Evolutionary conservation across 2,329 filamentous ascomycete species (phyloP).

Genomic region (Pestalotiopsis sp.): DNA sequence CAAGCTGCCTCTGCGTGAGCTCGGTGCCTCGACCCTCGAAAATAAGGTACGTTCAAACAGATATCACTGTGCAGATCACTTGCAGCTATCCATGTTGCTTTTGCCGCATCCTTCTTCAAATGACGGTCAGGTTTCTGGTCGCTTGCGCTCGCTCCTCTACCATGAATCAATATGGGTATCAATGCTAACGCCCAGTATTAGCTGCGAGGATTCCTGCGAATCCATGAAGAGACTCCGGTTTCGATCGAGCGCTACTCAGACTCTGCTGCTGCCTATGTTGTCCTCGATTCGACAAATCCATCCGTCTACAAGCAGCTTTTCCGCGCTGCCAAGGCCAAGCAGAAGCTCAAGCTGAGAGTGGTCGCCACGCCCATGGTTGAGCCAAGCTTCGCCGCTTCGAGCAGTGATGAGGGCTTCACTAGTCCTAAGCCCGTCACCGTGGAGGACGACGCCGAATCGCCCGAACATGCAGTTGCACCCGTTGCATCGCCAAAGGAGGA

Average conservation of each 20-base stretch:
- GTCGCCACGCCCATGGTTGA: background rate
- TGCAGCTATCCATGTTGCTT: background rate
- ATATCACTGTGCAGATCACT: background rate
- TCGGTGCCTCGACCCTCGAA: constrained; percentile 73
- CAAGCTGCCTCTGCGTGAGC: constrained; percentile 86
- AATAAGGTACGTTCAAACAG: constrained; percentile 71
- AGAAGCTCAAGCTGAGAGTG: constrained; percentile 89
- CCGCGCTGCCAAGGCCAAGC: constrained; percentile 95
- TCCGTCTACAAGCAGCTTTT: constrained; percentile 96
- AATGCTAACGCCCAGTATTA: constrained; percentile 34
- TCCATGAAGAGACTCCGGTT: constrained; percentile 63
- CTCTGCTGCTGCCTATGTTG: constrained; percentile 79
- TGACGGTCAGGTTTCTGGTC: background rate
- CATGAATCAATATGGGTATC: background rate
- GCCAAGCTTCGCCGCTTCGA: constrained; percentile 41
- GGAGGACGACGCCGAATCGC: constrained; percentile 50
- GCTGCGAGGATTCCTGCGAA: constrained; percentile 70
- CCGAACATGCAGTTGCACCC: constrained; percentile 12
- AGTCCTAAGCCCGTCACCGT: constrained; percentile 46
- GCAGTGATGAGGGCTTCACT: constrained; percentile 32
- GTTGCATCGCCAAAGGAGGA: background rate
- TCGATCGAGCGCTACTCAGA: constrained; percentile 94
- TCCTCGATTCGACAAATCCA: constrained; percentile 74
- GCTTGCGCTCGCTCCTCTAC: background rate
- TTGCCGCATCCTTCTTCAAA: background rate